Evolutionary conservation across 2,329 filamentous ascomycete genomes (phyloP), one percentile per base, ranked within the genome.

Genomic region (Diplodia corticola): DNA sequence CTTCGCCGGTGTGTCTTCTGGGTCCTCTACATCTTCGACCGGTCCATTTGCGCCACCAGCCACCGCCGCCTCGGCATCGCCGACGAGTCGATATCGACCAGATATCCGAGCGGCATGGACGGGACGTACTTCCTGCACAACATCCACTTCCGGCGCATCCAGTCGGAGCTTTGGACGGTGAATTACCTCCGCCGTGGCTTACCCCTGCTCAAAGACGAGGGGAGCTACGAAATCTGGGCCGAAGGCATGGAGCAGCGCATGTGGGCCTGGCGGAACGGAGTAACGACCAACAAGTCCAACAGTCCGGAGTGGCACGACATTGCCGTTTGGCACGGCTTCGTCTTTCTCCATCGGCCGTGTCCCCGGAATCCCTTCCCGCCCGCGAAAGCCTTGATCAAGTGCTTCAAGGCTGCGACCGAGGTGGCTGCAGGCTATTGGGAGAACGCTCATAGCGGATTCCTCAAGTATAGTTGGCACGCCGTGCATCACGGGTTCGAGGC

Each of bases 71-170:
- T 66, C 13, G 55, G 64, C 22, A 48, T 66, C 5, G 46, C 64
- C 5, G 64, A 66, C 20, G 57, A 61, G n/a, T 66, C 64, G n/a
- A 66, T 66, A n/a, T 61, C 64, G 24, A 66, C 64, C 9, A 66
- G 55, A 9, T 66, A 61, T 24, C 64, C 64, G 7, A 54, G 20
- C 33, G 55, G 55, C 4, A 37, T 66, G 55, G 64, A 66, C 3
- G 57, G 44, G 5, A 48, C 55, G 12, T 66, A 61, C 28, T 66
- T 66, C 48, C n/a, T 66, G 22, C 33, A 66, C n/a, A 66, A 63
- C 51, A 44, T 66, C 35, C 49, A 24, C 1, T 63, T 66, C 26
- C 46, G 64, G 7, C 55, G 64, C 2, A 66, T 66, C 26, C 64
- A 66, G 48, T 66, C 64, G 3, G 64, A 66, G 28, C 64, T 66